These are phyloP conservation scores for Melastoma candidum DNA, from an alignment of 441 rosid genomes.

Conservation along the genomic window DNA sequence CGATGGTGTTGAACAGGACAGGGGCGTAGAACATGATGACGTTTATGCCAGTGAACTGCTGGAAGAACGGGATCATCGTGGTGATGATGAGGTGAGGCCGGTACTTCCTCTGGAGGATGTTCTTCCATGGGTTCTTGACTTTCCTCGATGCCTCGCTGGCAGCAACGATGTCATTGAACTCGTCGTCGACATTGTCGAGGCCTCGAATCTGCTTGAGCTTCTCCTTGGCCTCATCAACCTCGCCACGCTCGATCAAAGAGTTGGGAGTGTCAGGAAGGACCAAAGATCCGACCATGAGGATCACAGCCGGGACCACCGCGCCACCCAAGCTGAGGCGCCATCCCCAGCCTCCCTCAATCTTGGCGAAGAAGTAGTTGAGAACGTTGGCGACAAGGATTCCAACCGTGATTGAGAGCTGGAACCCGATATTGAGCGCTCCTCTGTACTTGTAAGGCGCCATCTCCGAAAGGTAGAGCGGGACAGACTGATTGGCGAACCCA, in stretches of 20 bases:
- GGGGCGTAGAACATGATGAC: too few relatives aligned
- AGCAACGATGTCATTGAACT: conserved; percentile 28
- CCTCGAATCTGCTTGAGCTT: conserved; percentile 35
- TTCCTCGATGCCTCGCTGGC: conserved; percentile 31
- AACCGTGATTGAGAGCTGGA: conserved; percentile 36
- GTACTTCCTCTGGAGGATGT: conserved; percentile 23
- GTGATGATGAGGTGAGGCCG: conserved; percentile 21
- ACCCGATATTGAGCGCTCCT: conserved; percentile 44
- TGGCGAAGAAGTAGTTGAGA: conserved; percentile 31
- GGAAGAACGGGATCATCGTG: too few relatives aligned
- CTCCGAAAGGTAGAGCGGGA: conserved; percentile 39
- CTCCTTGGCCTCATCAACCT: conserved; percentile 25
- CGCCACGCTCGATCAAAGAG: conserved; percentile 37
- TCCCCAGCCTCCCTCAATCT: conserved; percentile 35
- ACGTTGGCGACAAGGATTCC: conserved; percentile 36
- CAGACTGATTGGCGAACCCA: conserved; percentile 40
- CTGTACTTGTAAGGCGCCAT: conserved; percentile 36
- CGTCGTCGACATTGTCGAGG: conserved; percentile 27
- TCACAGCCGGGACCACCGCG: conserved; percentile 32
- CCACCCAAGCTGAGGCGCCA: conserved; percentile 40
- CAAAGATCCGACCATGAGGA: conserved; percentile 33
- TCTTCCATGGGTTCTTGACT: conserved; percentile 33
- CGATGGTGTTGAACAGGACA: too few relatives aligned
- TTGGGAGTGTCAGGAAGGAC: conserved; percentile 42
- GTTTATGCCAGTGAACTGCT: too few relatives aligned